A percentile compares a stretch with the other conserved stretches of the same genome.
Conservation (phyloP, 495 filamentous ascomycete genomes). For the Aspergillus coremiiformis region DNA sequence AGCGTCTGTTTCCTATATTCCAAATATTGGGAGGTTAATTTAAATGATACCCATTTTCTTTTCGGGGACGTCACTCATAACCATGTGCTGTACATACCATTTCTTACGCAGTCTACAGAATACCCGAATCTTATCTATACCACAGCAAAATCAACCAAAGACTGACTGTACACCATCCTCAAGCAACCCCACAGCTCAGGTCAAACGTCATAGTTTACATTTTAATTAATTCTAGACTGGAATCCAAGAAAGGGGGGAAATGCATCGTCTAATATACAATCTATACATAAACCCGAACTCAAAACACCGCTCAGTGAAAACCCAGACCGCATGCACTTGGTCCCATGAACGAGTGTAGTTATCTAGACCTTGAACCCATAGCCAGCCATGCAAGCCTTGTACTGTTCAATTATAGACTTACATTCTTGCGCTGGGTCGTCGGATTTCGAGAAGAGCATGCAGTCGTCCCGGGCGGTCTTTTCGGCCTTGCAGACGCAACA, state of each 20-base stretch:
- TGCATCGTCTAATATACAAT: slow-evolving; percentile 9
- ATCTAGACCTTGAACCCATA: slow-evolving; percentile 76
- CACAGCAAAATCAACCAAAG: neutral
- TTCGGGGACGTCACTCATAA: neutral
- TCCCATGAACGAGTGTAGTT: too few relatives aligned
- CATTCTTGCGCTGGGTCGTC: slow-evolving; percentile 73
- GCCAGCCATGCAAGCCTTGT: slow-evolving; percentile 86
- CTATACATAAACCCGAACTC: slow-evolving; percentile 4
- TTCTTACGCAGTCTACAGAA: neutral
- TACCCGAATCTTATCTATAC: neutral
- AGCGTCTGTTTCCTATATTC: slow-evolving; percentile 5
- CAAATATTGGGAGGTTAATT: neutral
- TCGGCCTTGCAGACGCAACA: slow-evolving; percentile 97
- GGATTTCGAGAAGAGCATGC: slow-evolving; percentile 90
- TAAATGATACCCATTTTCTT: slow-evolving; percentile 28
- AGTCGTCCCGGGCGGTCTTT: slow-evolving; percentile 88
- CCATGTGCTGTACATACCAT: neutral
- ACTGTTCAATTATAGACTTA: slow-evolving; percentile 69
- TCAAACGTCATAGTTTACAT: neutral
- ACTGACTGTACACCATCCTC: neutral
- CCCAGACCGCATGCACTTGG: neutral
- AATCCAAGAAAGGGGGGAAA: too few relatives aligned
- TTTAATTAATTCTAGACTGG: too few relatives aligned
- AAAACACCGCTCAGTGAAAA: slow-evolving; percentile 2
- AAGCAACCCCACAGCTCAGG: neutral